Base-by-base conservation (phyloP, 2,329 filamentous ascomycete genomes). In the Neonectria magnoliae region DNA sequence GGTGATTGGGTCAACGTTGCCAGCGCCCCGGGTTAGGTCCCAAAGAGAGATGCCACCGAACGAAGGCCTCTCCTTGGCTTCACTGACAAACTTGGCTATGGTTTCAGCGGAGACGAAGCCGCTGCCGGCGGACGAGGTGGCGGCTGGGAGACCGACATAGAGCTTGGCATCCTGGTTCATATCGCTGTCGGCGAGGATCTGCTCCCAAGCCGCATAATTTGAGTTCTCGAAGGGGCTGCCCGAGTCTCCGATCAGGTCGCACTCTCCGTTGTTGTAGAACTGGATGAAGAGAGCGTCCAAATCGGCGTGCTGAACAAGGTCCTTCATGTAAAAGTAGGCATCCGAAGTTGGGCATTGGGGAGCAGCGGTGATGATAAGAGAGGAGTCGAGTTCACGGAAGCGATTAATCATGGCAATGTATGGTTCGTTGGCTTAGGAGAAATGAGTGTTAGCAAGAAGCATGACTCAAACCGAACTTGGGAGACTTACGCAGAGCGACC, bases 11-110 rank as follows among this genome's bases (percentile, higher is more conserved):
- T 75, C 65, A 5, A 69, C 14, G 67, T 82, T 81, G 1, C 55
- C 52, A 10, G 69, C 71, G 22, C 77, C 80, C 7, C 74, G 75
- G 31, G 75, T 77, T 25, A 80, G 76, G 55, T 85, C 83, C 81
- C 81, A 84, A 20, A 85, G 70, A 50, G 82, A 83, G 52, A 84
- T 72, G 69, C 83, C 83, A 16, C 81, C 82, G 59, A 83, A 84
- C 65, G 79, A 75, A 7, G 68, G n/a, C 18, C 75, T 75, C 42
- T 71, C 72, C 64, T 79, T 77, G 67, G 79, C 75, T 56, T 76
- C 50, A 68, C 82, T 81, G 65, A 85, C 75, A 31, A 84, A 67
- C 4, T 76, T 65, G 69, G 79, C 75, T 38, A 82, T 69, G 7
- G 70, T 67, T 1, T 65, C 60, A 4, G 79, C 78, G 25, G 66